Evolutionary conservation across 345 rosid species (phyloP).

Genomic region (Eutrema yunnanense): DNA sequence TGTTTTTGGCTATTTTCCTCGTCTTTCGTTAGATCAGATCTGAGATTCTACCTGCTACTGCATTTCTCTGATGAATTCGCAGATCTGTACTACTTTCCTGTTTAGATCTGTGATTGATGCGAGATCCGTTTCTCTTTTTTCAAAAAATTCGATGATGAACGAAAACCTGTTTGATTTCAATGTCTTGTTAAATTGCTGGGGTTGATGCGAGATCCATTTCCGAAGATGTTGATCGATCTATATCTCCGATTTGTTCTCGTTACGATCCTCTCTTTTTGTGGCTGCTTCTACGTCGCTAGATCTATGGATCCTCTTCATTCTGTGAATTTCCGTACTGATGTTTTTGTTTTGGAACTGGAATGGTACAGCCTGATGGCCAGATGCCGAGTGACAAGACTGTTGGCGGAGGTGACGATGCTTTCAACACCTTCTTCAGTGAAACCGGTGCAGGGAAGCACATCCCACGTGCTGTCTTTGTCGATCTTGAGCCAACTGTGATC

Average conservation of each 20-base stretch:
- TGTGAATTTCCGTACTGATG: background rate
- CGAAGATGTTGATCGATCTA: background rate
- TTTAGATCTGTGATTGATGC: background rate
- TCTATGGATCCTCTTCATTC: background rate
- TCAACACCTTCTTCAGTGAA: conserved; percentile 78
- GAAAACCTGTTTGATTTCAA: background rate
- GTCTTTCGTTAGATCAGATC: background rate
- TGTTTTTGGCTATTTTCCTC: background rate
- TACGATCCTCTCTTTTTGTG: background rate
- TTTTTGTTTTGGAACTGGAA: background rate
- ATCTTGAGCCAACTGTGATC: conserved; percentile 79
- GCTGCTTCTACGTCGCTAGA: background rate
- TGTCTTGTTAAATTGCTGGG: background rate
- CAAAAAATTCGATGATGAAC: background rate
- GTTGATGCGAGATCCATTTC: background rate
- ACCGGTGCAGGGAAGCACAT: conserved; percentile 82
- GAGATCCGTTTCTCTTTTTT: background rate
- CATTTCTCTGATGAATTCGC: background rate
- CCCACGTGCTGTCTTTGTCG: conserved; percentile 75
- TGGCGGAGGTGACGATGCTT: conserved; percentile 78
- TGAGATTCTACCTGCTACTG: background rate
- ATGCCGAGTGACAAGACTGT: conserved; percentile 72
- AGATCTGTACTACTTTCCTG: background rate
- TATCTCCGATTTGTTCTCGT: background rate
- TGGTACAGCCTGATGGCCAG: conserved; percentile 68